Evolutionary conservation across 306 rosid species (phyloP).

Genomic region (Albizia julibrissin): DNA sequence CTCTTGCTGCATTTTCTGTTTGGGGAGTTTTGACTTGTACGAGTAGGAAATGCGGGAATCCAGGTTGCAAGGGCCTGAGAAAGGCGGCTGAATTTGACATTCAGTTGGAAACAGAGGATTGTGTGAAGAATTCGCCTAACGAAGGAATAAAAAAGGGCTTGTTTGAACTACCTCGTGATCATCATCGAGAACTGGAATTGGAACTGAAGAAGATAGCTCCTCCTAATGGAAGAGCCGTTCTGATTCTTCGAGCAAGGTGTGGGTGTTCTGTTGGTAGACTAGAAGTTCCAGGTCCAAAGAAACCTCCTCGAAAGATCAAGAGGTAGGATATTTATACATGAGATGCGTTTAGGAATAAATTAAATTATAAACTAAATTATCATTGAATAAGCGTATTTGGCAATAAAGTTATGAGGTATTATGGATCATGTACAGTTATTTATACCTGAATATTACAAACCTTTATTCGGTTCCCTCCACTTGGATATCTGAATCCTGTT

Average conservation of each 20-base stretch:
- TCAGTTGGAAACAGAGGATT: slow-evolving; percentile 94
- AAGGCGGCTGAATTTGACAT: slow-evolving; percentile 91
- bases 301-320: slow-evolving; percentile 70
- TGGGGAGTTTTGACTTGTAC: slow-evolving; percentile 72
- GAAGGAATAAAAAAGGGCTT: slow-evolving; percentile 73
- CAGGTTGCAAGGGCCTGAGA: slow-evolving; percentile 74
- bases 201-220: slow-evolving; percentile 99
- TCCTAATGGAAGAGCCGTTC: slow-evolving; percentile 84
- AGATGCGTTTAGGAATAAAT: slow-evolving; percentile 19
- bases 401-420: slow-evolving; percentile 57
- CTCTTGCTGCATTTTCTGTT: slow-evolving; percentile 67
- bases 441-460: slow-evolving; percentile 56
- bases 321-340: slow-evolving; percentile 55
- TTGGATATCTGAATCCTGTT: slow-evolving; percentile 28
- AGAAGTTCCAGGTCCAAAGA: slow-evolving; percentile 92
- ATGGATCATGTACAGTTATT: slow-evolving; percentile 51
- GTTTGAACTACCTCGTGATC: slow-evolving; percentile 85
- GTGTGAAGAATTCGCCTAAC: slow-evolving; percentile 71
- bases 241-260: slow-evolving; percentile 80
- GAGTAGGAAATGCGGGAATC: slow-evolving; percentile 77
- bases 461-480: slow-evolving; percentile 34
- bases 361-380: slow-evolving; percentile 43
- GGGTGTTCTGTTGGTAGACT: slow-evolving; percentile 96
- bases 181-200: slow-evolving; percentile 84
- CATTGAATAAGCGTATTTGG: slow-evolving; percentile 70